Evolutionary conservation across 2,329 filamentous ascomycete genomes (phyloP), one percentile per base, ranked within the genome.

Genomic region (Sphaerostilbella broomeana): DNA sequence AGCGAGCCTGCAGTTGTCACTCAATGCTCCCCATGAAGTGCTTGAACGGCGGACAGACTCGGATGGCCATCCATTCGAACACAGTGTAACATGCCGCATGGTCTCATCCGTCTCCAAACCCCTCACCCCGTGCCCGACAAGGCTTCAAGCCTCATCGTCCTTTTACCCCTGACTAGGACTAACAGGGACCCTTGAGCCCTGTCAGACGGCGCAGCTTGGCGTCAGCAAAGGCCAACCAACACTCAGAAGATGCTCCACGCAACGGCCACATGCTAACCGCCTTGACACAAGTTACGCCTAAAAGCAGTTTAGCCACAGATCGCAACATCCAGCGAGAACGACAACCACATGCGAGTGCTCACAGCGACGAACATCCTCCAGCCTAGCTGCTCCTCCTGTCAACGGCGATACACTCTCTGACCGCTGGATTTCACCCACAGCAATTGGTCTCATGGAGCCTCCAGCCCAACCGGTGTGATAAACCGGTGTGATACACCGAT

Each of bases 141-240:
- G 25, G 40, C 34, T 29, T 20, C 29, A 34, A 13, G 35, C 35
- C 26, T 24, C 40, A 37, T 30, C 31, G 34, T 30, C 37, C 39
- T 41, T 36, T 38, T 42, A 31, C 43, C 48, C 48, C 48, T 43
- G 41, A 43, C 34, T 42, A 33, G 32, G 32, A 35, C 48, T 41
- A 45, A 49, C 48, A 35, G 35, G 45, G 47, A 41, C 31, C 24
- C 27, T 27, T 26, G 20, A n/a, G 25, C 42, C 45, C 45, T 40
- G 43, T 40, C 29, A 24, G 36, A 19, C 33, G 15, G 21, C 25
- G 24, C 28, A 32, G 27, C 32, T 39, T 35, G 32, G 40, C 35
- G 35, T 34, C 32, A 17, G 35, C 35, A 22, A 33, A 33, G 25
- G 40, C 44, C 37, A 47, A 45, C 44, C 46, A 48, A 33, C 16